These are phyloP conservation scores for Chenopodium album DNA, from an alignment of 148 eudicot species.

Conservation along the genomic window DNA sequence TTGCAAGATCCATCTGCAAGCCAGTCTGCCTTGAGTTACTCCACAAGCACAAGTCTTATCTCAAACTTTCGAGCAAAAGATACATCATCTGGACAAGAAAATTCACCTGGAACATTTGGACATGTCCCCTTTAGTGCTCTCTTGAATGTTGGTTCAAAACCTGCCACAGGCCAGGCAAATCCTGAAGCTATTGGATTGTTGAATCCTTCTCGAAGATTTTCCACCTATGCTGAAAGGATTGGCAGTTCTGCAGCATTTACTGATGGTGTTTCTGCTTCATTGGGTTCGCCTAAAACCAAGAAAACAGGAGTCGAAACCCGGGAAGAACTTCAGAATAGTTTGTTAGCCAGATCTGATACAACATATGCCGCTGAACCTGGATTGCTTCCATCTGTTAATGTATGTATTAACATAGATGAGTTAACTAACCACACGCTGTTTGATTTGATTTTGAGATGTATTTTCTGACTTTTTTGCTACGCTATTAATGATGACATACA, in stretches of 20 bases:
- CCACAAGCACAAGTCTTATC: conserved; percentile 43
- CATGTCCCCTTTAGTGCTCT: conserved; percentile 60
- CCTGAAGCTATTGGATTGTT: conserved; percentile 52
- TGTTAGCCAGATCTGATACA: conserved; percentile 56
- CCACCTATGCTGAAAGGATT: conserved; percentile 93
- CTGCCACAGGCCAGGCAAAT: conserved; percentile 42
- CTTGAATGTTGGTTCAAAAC: conserved; percentile 46
- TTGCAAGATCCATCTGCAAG: conserved; percentile 54
- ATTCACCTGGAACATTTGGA: conserved; percentile 45
- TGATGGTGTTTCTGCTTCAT: conserved; percentile 56
- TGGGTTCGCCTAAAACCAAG: conserved; percentile 86
- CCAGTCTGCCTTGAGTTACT: conserved; percentile 41
- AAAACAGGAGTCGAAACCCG: conserved; percentile 88
- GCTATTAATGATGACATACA: neutral
- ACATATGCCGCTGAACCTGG: conserved; percentile 52
- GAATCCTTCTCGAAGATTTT: conserved; percentile 56
- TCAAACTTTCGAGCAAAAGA: conserved; percentile 53
- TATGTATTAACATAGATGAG: conserved; percentile 33
- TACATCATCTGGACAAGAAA: conserved; percentile 47
- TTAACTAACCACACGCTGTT: neutral
- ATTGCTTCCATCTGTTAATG: conserved; percentile 48
- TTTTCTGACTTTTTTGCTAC: neutral
- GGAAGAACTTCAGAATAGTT: conserved; percentile 75
- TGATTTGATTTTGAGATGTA: neutral
- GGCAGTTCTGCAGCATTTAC: conserved; percentile 51